A percentile compares a stretch with the other conserved stretches of the same genome.
Conservation (phyloP, 495 filamentous ascomycete species). For the Geoglossum glabrum region DNA sequence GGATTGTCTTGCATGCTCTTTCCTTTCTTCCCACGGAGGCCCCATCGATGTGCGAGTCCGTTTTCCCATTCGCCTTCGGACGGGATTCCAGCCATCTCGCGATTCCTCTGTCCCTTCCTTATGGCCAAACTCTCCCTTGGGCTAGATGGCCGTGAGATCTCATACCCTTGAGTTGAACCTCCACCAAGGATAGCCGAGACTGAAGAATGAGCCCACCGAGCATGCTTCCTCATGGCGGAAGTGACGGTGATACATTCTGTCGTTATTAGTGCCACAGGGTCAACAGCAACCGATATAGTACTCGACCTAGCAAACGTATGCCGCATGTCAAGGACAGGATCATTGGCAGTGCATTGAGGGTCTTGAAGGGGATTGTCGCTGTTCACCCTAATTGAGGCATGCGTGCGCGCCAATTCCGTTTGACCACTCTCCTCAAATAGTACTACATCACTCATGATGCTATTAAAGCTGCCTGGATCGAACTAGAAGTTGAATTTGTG, state of each 20-base stretch:
- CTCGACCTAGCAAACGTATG: not conserved
- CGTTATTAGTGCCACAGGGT: constrained; percentile 85
- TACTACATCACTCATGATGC: not conserved
- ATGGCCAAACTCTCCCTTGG: constrained; percentile 9
- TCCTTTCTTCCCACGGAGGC: constrained; percentile 84
- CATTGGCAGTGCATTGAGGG: not conserved
- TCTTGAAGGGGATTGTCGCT: not conserved
- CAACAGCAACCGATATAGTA: constrained; percentile 55
- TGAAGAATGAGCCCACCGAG: constrained; percentile 87
- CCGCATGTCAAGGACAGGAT: not conserved
- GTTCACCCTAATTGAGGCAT: not conserved
- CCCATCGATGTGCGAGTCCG: constrained; percentile 51
- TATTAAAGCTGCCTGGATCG: not conserved
- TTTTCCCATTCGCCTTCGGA: constrained; percentile 26
- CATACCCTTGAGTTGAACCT: constrained; percentile 22
- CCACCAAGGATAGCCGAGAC: constrained; percentile 91
- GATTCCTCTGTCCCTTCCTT: constrained; percentile 4
- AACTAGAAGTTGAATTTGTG: not conserved
- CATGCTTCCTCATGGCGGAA: constrained; percentile 94
- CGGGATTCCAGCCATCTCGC: not conserved
- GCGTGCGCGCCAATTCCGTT: not conserved
- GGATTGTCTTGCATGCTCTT: constrained; percentile 98
- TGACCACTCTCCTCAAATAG: not conserved
- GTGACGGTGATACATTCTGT: constrained; percentile 99
- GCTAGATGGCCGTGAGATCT: constrained; percentile 13